Conservation (phyloP, 768 basidiomycete species). For the Rhizopogon rudus region DNA sequence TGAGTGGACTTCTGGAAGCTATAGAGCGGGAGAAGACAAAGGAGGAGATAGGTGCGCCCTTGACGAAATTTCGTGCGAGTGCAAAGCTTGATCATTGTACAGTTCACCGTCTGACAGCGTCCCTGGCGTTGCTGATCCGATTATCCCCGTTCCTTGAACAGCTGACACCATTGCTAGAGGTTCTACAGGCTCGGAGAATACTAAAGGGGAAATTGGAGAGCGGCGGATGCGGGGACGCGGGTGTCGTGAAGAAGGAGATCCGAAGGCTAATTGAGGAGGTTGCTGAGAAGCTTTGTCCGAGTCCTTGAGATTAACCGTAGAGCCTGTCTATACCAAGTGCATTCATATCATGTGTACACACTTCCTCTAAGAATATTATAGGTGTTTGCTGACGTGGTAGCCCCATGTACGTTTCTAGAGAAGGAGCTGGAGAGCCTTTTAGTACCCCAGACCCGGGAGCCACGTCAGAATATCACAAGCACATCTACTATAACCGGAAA, state of each 20-base stretch:
- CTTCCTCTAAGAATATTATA: neutral
- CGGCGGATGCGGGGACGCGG: slow-evolving; percentile 46
- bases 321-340: neutral
- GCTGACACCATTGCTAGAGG: slow-evolving; percentile 57
- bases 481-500: slow-evolving; percentile 4
- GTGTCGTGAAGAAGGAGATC: slow-evolving; percentile 61
- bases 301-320: neutral
- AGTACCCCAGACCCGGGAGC: neutral
- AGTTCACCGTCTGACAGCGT: slow-evolving; percentile 83
- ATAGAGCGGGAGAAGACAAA: slow-evolving; percentile 62
- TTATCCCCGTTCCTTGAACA: slow-evolving; percentile 68
- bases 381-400: neutral
- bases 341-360: neutral
- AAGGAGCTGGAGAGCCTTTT: neutral
- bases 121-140: slow-evolving; percentile 71
- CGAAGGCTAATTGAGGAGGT: slow-evolving; percentile 64
- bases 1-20: slow-evolving; percentile 80
- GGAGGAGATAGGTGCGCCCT: slow-evolving; percentile 74
- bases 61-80: slow-evolving; percentile 1
- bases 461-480: neutral
- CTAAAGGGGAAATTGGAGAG: slow-evolving; percentile 54
- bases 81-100: neutral
- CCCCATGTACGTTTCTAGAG: neutral
- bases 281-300: slow-evolving; percentile 33
- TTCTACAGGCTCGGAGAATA: slow-evolving; percentile 55